Evolutionary conservation across 164 flowering plant genomes (phyloP).

Genomic region (Platanus orientalis): DNA sequence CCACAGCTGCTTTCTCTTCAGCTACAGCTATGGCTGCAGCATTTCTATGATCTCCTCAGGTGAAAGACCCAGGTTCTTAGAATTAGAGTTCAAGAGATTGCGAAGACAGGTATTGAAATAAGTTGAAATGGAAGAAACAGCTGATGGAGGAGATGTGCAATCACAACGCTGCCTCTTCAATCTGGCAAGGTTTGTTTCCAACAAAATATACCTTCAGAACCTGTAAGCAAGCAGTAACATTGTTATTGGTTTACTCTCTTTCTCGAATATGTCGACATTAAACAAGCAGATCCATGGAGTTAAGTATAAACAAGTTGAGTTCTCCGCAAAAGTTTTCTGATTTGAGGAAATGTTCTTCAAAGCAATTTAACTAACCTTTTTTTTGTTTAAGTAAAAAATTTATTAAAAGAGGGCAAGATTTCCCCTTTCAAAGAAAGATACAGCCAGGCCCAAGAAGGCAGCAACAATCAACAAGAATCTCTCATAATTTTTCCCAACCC

Average conservation of each 20-base stretch:
- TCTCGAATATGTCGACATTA: no score
- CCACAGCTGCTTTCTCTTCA: conserved; percentile 76
- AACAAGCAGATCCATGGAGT: no score
- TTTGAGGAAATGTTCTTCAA: no score
- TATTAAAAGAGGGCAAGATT: no score
- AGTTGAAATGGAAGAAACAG: conserved; percentile 23
- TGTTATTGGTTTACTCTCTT: not conserved
- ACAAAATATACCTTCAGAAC: conserved; percentile 66
- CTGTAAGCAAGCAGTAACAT: conserved; percentile 28
- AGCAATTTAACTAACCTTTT: no score
- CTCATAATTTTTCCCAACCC: no score
- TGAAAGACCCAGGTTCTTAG: conserved; percentile 31
- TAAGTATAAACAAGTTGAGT: no score
- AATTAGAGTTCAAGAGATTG: conserved; percentile 31
- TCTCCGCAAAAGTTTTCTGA: no score
- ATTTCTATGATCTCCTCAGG: conserved; percentile 66
- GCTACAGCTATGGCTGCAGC: conserved; percentile 61
- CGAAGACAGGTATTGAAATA: conserved; percentile 39
- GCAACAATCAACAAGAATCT: no score
- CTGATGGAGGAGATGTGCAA: conserved; percentile 22
- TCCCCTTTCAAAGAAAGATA: no score
- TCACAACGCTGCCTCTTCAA: conserved; percentile 60
- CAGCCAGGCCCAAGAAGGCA: no score
- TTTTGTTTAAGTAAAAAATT: no score
- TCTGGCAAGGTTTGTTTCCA: conserved; percentile 83